Base-by-base conservation (phyloP, 768 basidiomycete species). In the Dentipellis fragilis region DNA sequence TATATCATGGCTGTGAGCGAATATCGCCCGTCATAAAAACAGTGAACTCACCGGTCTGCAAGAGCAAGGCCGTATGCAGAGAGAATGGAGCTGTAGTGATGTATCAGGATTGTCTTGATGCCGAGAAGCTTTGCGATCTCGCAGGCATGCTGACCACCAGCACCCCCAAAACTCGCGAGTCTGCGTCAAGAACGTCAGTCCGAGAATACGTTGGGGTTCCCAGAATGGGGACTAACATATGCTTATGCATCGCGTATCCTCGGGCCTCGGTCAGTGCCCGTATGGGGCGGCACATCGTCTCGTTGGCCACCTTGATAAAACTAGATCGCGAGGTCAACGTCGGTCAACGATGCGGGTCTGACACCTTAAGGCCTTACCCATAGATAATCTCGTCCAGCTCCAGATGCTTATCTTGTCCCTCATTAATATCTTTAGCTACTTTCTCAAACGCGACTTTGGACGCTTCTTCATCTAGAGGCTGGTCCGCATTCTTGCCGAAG, bases 251-350 rank as follows among this genome's bases (percentile, higher is more conserved):
- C 2, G 89, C 85, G 68, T 90, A 81, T 22, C 93, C 93, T 46
- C 89, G 75, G 1, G 92, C 90, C 68, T 96, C 93, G 0, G 93
- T 96, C 60, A 95, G 68, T 1, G 91, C 84, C 2, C 94, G 83
- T 55, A 97, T 95, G 8, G 94, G 94, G 49, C 94, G 74, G 60
- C 85, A 88, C 93, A 97, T 97, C 0, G 91, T 93, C 73, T 97
- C 94, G 62, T 96, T 96, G 9, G 93, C 93, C 10, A 95, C 93
- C 65, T 93, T 91, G 71, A 97, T 87, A 69, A 93, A 96, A 4
- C 93, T 91, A 50, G 5, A 3, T n/a, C 4, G 45, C 16, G 22
- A 57, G 54, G 40, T 36, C 22, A 19, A 12, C 48, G 12, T 49
- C 37, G 42, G 19, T 22, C 22, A 21, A 9, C 36, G 3, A 46